Base-by-base conservation (phyloP, 2,329 filamentous ascomycete genomes). In the Aureobasidium pullulans region DNA sequence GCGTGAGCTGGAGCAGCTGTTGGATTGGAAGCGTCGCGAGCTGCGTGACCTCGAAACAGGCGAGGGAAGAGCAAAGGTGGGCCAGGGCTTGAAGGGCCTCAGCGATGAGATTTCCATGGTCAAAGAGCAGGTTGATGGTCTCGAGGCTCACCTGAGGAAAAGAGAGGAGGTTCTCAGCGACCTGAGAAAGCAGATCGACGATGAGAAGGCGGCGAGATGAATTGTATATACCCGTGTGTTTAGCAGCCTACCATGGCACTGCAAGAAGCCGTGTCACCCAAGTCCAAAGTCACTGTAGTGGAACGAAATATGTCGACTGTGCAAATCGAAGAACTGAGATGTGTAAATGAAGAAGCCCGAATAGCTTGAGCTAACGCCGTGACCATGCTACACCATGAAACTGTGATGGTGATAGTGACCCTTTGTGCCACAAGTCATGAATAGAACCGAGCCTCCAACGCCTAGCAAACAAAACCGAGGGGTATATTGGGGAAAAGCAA, bases 1-100 rank as follows among this genome's bases (percentile, higher is more conserved):
- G 81, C 82, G 92, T 63, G 94, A 99, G 76, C 79, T 96, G 48
- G 90, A 97, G 73, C 90, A 96, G 76, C 75, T 99, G 73, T 79
- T 99, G 44, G 94, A 99, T 70, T 97, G 96, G 74, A 99, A 99
- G 83, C 81, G 90, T 71, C 84, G 84, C 69, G 87, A 86, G 77
- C 78, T 93, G 71, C 80, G 84, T 66, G 91, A 88, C 53, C 69
- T 91, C 73, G 87, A 94, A 74, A 82, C 84, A 63, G 89, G 88
- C 32, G 81, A 83, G 58, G 85, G 83, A 63, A 86, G 81, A 76
- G 84, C 78, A 54, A 85, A 85, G 68, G 83, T 82, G 7, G 91
- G 90, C 0, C 84, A 86, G 63, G 83, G 82, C 62, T 72, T 97
- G 62, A 88, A 91, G 74, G 84, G 86, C 39, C 84, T 96, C 43